Base-by-base conservation (phyloP, 306 rosid species). In the Prunus campanulata region DNA sequence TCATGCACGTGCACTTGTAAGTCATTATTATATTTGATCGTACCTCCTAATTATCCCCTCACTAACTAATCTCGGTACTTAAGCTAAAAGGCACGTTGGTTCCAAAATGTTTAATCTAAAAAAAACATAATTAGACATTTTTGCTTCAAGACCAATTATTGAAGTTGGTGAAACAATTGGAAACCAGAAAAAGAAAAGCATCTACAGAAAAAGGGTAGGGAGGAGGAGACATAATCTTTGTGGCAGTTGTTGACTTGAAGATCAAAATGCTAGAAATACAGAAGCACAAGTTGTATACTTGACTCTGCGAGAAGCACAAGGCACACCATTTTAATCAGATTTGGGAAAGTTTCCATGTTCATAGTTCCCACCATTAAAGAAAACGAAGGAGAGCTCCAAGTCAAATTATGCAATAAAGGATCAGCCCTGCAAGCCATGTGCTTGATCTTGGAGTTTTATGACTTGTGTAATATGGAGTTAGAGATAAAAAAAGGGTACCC, bases 401-500 rank as follows among this genome's bases (percentile, higher is more conserved):
- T 35, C 9, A 65, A 65, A 35, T 65, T 16, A 35, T 35, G 24
- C 69, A 35, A 35, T 35, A 18, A 35, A 35, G 69, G 49, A 65
- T 51, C 16, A 1, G 61, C 18, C 61, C 24, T 69, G 74, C 55
- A 57, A 72, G 68, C 77, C 69, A 18, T 60, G 69, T 61, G 47
- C 12, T 16, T 46, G 32, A 42, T 24, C 69, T 27, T 73, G 59
- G 64, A n/a, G 64, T 64, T 27, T 29, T 24, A 30, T 27, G 70
- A 47, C 55, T 48, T 5, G 6, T 19, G 64, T 52, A 63, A 78
- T 27, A 48, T 51, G 72, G 50, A 49, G 30, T 70, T 49, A 4
- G 3, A 51, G 82, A 78, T 46, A 79, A 57, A 64, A 48, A 48
- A 64, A 15, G 57, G 27, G 42, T 13, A 61, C 62, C 65, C 76